Evolutionary conservation across 805 yeast species (phyloP), one percentile per base, ranked within the genome.

Genomic region (Ogataea populi-albae): DNA sequence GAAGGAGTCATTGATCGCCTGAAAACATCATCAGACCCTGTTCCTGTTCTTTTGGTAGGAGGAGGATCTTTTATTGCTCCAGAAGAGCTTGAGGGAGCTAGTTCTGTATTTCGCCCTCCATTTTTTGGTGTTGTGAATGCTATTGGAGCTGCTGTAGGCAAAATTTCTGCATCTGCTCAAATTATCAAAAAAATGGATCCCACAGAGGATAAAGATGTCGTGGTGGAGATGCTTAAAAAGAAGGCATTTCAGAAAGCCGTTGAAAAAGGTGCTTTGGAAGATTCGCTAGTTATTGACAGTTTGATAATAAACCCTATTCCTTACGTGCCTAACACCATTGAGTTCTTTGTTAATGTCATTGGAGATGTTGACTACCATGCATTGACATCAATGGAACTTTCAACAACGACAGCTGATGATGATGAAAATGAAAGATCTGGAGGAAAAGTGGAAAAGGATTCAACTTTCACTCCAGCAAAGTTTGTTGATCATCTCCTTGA

Each of bases 21-120:
- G 66, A 68, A 65, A 47, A 69, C 73, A 5, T 57, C 57, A 19
- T 66, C 72, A 2, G 72, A 65, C 4, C 45, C 40, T 22, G 46
- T 69, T 9, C 66, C 71, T 1, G 70, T 70, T 1, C 35, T 71
- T 6, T 52, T 68, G 5, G 76, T 71, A 24, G 76, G 76, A 26
- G 76, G 77, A 23, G 76, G 75, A 6, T 69, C 76, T 2, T 62
- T 71, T 38, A 66, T 71, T 35, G 64, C 62, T n/a, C 68, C 71
- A 3, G 37, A 32, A 17, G 26, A 27, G 9, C 29, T 45, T 11
- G 57, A 60, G n/a, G 73, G 74, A 23, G 67, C 69, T 8, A 61
- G 69, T 3, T 49, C 54, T 26, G 66, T 70, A 2, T 47, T 66
- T 32, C 50, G 64, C 31, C 73, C 73, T 3, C 64, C 64, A 22